Conservation (phyloP, 2,329 filamentous ascomycete species). For the Fusarium musae region DNA sequence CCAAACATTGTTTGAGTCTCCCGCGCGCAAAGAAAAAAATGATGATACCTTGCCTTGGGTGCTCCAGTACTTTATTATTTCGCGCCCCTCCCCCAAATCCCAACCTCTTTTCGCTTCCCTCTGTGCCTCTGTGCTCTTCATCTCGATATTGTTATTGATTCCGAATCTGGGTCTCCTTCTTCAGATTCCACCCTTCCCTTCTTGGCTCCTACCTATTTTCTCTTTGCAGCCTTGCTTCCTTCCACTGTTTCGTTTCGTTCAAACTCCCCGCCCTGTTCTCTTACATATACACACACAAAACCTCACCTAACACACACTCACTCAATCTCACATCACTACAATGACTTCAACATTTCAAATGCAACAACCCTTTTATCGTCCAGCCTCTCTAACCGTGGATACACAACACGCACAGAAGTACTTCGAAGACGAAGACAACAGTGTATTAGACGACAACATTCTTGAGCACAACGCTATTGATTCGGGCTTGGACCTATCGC, state of each 20-base stretch:
- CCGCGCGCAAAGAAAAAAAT: slow-evolving; percentile 35
- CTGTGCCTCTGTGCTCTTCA: slow-evolving; percentile 40
- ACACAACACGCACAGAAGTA: slow-evolving; percentile 64
- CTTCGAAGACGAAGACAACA: slow-evolving; percentile 70
- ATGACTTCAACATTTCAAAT: slow-evolving; percentile 64
- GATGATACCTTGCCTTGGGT: slow-evolving; percentile 34
- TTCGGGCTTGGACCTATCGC: slow-evolving; percentile 71
- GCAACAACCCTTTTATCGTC: slow-evolving; percentile 61
- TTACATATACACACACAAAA: slow-evolving; percentile 27
- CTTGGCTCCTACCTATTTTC: slow-evolving; percentile 37
- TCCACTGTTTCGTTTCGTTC: slow-evolving; percentile 31
- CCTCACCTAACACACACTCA: slow-evolving; percentile 23
- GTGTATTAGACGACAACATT: slow-evolving; percentile 69
- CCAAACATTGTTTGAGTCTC: slow-evolving; percentile 45
- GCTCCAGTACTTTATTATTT: slow-evolving; percentile 43
- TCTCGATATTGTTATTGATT: slow-evolving; percentile 32
- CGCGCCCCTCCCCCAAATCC: slow-evolving; percentile 39
- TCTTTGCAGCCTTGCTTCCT: slow-evolving; percentile 35
- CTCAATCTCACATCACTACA: slow-evolving; percentile 44
- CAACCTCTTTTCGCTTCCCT: slow-evolving; percentile 40
- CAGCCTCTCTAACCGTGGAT: slow-evolving; percentile 63
- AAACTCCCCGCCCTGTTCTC: slow-evolving; percentile 20
- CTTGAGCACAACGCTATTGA: slow-evolving; percentile 69
- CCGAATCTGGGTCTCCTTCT: slow-evolving; percentile 35
- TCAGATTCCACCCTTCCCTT: slow-evolving; percentile 37